A percentile compares a stretch with the other conserved stretches of the same genome.
Conservation (phyloP, 306 rosid species). For the Sindora glabra region DNA sequence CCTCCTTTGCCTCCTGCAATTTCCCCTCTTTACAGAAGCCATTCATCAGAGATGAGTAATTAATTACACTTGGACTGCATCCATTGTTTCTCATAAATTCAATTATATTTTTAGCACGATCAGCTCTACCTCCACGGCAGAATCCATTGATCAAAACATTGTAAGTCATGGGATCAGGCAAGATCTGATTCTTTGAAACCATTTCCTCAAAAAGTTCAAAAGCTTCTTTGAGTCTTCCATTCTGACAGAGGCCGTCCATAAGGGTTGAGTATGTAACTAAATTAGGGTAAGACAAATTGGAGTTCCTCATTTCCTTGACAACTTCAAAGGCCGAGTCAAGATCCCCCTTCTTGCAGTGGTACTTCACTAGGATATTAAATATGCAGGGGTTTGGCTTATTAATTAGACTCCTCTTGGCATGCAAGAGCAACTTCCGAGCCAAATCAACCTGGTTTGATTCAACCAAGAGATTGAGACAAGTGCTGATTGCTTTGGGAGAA, state of each 20-base stretch:
- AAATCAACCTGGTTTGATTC: conserved; percentile 37
- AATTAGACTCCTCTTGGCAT: conserved; percentile 19
- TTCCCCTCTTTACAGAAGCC: conserved; percentile 32
- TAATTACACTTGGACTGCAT: conserved; percentile 37
- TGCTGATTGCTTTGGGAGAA: conserved; percentile 41
- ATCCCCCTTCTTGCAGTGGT: conserved; percentile 46
- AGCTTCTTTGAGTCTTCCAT: conserved; percentile 45
- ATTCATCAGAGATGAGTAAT: conserved; percentile 39
- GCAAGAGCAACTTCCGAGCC: conserved; percentile 30
- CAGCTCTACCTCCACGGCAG: conserved; percentile 29
- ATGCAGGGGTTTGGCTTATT: conserved; percentile 44
- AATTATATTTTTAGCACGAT: conserved; percentile 33
- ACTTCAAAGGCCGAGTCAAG: conserved; percentile 42
- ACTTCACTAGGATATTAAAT: conserved; percentile 48
- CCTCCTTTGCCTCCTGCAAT: conserved; percentile 29
- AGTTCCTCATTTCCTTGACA: conserved; percentile 34
- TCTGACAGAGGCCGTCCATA: conserved; percentile 36
- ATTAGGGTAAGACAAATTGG: conserved; percentile 37
- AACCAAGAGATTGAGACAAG: conserved; percentile 48
- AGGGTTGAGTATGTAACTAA: conserved; percentile 45
- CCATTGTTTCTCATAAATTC: conserved; percentile 48
- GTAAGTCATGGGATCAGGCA: conserved; percentile 44
- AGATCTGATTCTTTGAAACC: conserved; percentile 30
- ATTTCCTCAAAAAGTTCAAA: conserved; percentile 43
- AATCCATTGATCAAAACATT: conserved; percentile 40